Evolutionary conservation across 192 early-diverging fungal genomes (phyloP), one percentile per base, ranked within the genome.

Genomic region (Geranomyces michiganensis): DNA sequence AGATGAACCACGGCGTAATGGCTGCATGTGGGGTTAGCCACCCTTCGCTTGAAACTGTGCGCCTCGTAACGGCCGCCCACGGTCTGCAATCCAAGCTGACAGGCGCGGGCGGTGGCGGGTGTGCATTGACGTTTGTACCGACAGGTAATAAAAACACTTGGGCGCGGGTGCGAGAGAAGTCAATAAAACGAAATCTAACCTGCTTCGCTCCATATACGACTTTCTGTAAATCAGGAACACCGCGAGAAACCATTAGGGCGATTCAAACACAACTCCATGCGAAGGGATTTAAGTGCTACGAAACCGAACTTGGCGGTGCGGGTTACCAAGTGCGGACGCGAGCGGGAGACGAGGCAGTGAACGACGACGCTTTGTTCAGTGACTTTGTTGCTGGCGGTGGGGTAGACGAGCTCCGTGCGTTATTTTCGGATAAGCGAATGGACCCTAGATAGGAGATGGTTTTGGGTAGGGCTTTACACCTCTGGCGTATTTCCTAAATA

Each of bases 61-160:
- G 91, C 8, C 77, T 75, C 14, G 90, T 93, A 19, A 87, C 93
- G 0, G 74, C 78, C 0, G 30, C 70, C n/a, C 74, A 84, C 45
- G 84, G 82, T 0, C 76, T 97, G 70, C 82, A 84, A 32, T 86
- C 93, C 21, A 99, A 99, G 79, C 78, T 99, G 32, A 99, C 97
- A 3, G 97, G 97, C 32, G 94, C 94, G 27, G 96, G 97, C 30
- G 97, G 97, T 46, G 97, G 97, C 62, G 97, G 97, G 14, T 99
- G 97, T 76, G 92, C 92, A 22, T 72, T 99, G 56, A 93, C 92
- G 0, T 78, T 81, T 24, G 19, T 81, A n/a, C 53, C 33, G 15
- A 31, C 64, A 31, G 76, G 76, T 75, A 71, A 56, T n/a, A n/a
- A n/a, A n/a, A n/a, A n/a, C n/a, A n/a, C n/a, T n/a, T n/a, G n/a